Conservation (phyloP, 2,329 filamentous ascomycete species). For the Aphanocladium album region DNA sequence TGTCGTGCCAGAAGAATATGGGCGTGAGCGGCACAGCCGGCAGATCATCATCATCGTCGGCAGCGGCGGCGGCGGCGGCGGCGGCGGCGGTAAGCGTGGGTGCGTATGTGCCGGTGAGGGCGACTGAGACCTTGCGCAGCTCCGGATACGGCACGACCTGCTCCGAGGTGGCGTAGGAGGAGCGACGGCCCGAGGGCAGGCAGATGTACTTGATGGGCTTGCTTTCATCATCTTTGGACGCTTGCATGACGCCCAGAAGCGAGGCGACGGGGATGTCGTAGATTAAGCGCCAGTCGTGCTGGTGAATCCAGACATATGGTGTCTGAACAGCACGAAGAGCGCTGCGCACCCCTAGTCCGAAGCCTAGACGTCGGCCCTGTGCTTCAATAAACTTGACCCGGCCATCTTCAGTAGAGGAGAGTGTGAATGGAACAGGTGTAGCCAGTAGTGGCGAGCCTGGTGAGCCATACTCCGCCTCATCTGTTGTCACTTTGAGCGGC, state of each 20-base stretch:
- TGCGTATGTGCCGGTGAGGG: slow-evolving; percentile 37
- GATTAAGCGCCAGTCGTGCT: slow-evolving; percentile 51
- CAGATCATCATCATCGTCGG: too few species aligned
- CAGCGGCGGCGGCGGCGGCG: too few species aligned
- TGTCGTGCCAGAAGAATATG: slow-evolving; percentile 56
- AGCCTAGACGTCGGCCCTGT: slow-evolving; percentile 42
- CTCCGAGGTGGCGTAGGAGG: slow-evolving; percentile 44
- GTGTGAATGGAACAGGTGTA: slow-evolving; percentile 34
- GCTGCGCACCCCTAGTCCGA: slow-evolving; percentile 49
- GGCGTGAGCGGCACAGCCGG: slow-evolving; percentile 43
- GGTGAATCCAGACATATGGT: slow-evolving; percentile 52
- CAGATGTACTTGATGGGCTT: slow-evolving; percentile 49
- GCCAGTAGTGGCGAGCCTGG: slow-evolving; percentile 32
- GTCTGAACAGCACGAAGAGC: slow-evolving; percentile 42
- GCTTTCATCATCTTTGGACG: slow-evolving; percentile 22
- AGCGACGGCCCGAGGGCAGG: slow-evolving; percentile 46
- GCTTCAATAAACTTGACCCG: slow-evolving; percentile 47
- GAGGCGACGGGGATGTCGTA: slow-evolving; percentile 38
- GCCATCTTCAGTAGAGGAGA: slow-evolving; percentile 29
- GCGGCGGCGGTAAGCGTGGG: neutral
- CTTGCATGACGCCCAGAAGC: slow-evolving; percentile 42
- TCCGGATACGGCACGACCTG: slow-evolving; percentile 39
- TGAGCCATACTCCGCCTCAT: slow-evolving; percentile 45
- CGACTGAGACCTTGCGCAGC: slow-evolving; percentile 36
- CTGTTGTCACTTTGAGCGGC: slow-evolving; percentile 17